Conservation (phyloP, 169 alveolate species). For the Plasmodium billcollinsi region DNA sequence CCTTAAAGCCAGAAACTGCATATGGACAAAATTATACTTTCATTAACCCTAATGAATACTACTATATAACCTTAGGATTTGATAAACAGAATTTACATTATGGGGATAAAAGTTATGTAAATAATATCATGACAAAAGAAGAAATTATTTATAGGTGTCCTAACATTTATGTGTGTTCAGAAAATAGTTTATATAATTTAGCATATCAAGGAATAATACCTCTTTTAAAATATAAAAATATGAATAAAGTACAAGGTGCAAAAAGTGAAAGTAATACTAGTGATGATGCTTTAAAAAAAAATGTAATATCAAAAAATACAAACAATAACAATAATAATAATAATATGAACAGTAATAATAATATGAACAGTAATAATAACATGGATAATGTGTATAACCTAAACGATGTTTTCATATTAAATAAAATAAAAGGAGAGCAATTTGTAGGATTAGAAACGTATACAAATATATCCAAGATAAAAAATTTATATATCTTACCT, state of each 20-base stretch:
- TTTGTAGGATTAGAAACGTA: constrained; percentile 95
- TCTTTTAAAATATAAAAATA: neutral
- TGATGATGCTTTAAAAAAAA: neutral
- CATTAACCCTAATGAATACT: constrained; percentile 97
- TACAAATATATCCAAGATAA: constrained; percentile 95
- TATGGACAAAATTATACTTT: constrained; percentile 99
- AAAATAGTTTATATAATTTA: constrained; percentile 90
- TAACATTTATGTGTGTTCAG: constrained; percentile 81
- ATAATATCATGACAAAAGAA: constrained; percentile 72
- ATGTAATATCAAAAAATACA: neutral
- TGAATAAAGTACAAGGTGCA: neutral
- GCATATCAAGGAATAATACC: constrained; percentile 94
- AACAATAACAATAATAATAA: constrained; percentile 22
- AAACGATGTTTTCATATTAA: constrained; percentile 76
- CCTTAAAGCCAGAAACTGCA: constrained; percentile 99
- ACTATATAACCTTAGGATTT: constrained; percentile 86
- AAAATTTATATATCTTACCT: constrained; percentile 96
- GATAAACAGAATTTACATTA: constrained; percentile 76
- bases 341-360: constrained; percentile 14
- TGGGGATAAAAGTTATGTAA: constrained; percentile 84
- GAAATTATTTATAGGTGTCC: constrained; percentile 79
- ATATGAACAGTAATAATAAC: constrained; percentile 2
- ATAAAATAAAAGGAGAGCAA: constrained; percentile 90
- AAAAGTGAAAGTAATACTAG: neutral
- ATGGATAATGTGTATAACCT: neutral